phyloP scores from a whole-genome alignment of 305 asterid genomes.

The Fraxinus sp. region DNA sequence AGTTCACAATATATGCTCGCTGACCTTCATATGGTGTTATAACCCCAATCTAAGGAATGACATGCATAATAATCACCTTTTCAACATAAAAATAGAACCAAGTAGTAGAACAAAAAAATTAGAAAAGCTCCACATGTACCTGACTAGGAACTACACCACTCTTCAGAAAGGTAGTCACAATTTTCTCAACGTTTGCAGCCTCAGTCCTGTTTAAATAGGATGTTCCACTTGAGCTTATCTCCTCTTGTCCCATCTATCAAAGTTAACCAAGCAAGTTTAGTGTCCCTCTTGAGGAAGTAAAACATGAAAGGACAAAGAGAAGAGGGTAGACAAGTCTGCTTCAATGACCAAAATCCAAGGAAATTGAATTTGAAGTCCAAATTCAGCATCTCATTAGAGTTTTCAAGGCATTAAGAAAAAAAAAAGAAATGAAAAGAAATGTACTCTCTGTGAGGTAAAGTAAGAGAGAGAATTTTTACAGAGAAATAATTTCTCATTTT shows the following conservation, averaged over 20 bases:
- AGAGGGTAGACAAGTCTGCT: constrained; percentile 9
- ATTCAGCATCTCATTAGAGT: constrained; percentile 4
- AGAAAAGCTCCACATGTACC: constrained; percentile 44
- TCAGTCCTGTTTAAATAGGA: constrained; percentile 95
- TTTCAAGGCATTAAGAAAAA: not conserved
- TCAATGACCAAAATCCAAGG: constrained; percentile 12
- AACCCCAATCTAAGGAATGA: constrained; percentile 76
- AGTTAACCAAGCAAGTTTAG: constrained; percentile 21
- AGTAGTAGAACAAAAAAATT: not conserved
- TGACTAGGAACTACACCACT: constrained; percentile 98
- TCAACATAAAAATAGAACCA: constrained; percentile 14
- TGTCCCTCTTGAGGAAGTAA: constrained; percentile 10
- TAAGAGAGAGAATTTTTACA: not conserved
- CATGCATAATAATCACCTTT: constrained; percentile 17
- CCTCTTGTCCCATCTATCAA: constrained; percentile 99
- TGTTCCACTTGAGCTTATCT: constrained; percentile 98
- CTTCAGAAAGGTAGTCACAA: constrained; percentile 92
- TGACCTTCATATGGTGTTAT: constrained; percentile 99
- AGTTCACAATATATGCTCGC: constrained; percentile 96
- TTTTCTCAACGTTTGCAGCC: constrained; percentile 97
- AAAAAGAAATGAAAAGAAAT: not conserved
- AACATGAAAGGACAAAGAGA: constrained; percentile 16
- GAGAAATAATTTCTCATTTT: constrained; percentile 8
- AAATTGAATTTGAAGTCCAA: not conserved
- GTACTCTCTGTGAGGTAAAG: not conserved